Conservation (phyloP, 345 rosid genomes). For the Geranium brycei region DNA sequence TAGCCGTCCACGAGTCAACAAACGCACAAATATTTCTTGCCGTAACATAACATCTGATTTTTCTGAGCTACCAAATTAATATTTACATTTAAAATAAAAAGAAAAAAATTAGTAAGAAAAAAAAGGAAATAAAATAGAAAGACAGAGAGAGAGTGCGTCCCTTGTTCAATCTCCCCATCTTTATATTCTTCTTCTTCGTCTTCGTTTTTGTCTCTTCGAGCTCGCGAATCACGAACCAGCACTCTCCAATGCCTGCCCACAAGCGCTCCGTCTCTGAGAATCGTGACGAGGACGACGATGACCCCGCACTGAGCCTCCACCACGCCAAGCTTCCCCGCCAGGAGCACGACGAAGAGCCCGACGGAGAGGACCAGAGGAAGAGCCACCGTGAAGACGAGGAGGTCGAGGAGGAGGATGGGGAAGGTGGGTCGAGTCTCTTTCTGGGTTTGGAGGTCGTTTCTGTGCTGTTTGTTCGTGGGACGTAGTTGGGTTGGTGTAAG, state of each 20-base stretch:
- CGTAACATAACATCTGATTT: neutral
- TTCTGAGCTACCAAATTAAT: neutral
- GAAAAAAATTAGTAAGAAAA: too few species aligned
- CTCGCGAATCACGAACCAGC: neutral
- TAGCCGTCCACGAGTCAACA: neutral
- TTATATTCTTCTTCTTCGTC: neutral
- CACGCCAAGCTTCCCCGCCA: constrained; percentile 19
- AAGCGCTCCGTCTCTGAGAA: constrained; percentile 47
- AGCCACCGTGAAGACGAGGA: constrained; percentile 12
- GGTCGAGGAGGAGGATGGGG: constrained; percentile 21
- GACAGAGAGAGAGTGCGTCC: neutral
- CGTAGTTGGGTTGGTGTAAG: constrained; percentile 10
- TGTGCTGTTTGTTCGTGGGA: neutral
- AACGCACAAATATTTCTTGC: neutral
- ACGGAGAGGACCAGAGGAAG: neutral
- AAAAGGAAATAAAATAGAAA: too few species aligned
- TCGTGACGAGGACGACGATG: constrained; percentile 21
- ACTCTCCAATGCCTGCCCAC: constrained; percentile 66
- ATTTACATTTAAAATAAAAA: too few species aligned
- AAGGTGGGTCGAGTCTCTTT: constrained; percentile 18
- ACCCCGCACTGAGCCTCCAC: constrained; percentile 15
- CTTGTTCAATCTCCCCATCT: constrained; percentile 2
- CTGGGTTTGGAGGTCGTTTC: neutral
- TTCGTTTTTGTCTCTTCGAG: neutral
- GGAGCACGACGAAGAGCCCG: constrained; percentile 15